Evolutionary conservation across 2,329 filamentous ascomycete species (phyloP).

Genomic region (Colletotrichum cereale): DNA sequence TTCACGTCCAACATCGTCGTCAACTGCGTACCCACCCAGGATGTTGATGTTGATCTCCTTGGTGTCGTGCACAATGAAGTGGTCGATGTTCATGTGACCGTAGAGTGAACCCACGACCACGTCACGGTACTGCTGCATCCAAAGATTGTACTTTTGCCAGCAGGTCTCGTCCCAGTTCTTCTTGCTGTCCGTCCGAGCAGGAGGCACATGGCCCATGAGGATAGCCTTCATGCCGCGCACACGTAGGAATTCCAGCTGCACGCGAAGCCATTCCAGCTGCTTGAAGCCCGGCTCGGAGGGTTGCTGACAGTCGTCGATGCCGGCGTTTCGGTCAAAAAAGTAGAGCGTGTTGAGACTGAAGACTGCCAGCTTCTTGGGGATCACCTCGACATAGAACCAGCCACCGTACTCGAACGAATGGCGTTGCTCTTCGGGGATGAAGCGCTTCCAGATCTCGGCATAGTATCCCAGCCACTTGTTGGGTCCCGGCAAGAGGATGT

Average conservation of each 20-base stretch:
- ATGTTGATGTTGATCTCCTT: slow-evolving; percentile 76
- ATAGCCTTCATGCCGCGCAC: slow-evolving; percentile 93
- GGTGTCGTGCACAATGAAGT: slow-evolving; percentile 93
- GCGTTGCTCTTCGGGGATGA: slow-evolving; percentile 92
- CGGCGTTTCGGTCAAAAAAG: slow-evolving; percentile 93
- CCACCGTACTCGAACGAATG: slow-evolving; percentile 93
- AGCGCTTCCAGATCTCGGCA: slow-evolving; percentile 81
- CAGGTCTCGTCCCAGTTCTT: slow-evolving; percentile 95
- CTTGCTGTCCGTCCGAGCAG: slow-evolving; percentile 87
- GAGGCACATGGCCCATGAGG: slow-evolving; percentile 92
- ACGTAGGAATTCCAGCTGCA: slow-evolving; percentile 87
- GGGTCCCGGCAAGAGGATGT: slow-evolving; percentile 87
- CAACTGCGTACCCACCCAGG: slow-evolving; percentile 47
- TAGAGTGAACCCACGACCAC: slow-evolving; percentile 84
- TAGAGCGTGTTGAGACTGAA: slow-evolving; percentile 97
- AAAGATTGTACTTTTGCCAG: slow-evolving; percentile 97
- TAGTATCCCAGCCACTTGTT: slow-evolving; percentile 88
- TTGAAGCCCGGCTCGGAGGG: slow-evolving; percentile 89
- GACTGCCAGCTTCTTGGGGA: slow-evolving; percentile 86
- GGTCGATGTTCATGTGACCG: slow-evolving; percentile 99
- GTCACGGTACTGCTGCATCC: slow-evolving; percentile 91
- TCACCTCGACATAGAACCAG: slow-evolving; percentile 94
- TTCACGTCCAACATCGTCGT: slow-evolving; percentile 48
- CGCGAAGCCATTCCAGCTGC: slow-evolving; percentile 95
- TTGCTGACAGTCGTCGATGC: slow-evolving; percentile 87